Evolutionary conservation across 148 eudicot genomes (phyloP), one percentile per base, ranked within the genome.

Genomic region (Spergularia bocconei): DNA sequence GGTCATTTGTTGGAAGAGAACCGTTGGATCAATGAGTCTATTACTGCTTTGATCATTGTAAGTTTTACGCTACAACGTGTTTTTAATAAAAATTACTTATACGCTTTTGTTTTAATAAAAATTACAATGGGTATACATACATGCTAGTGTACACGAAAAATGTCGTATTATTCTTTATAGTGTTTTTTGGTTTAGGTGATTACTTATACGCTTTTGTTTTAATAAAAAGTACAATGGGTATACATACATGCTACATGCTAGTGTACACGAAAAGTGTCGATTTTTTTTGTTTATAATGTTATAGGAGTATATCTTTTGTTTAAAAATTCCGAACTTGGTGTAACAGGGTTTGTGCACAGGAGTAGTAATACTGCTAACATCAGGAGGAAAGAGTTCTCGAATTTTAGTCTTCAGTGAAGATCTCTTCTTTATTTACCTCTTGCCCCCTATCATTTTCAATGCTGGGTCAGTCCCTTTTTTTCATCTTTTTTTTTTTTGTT

Each of bases 361-460:
- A 60, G 77, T 76, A 75, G 82, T 86, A 53, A 86, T 90, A 71
- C 81, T 86, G 84, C 69, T 88, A 52, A 72, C 78, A 25, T 88
- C 84, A 69, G 83, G 91, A 14, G 89, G 91, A 63, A 88, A 83
- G 82, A 86, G 84, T 70, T 86, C 88, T 3, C 94, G 81, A 75
- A 58, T 90, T 52, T 75, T 90, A 20, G 87, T 86, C 52, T 89
- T 89, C 76, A 85, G 88, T 81, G 90, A 89, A 85, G 93, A 89
- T 75, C 87, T 89, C 52, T 88, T 90, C 87, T 90, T 90, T 66
- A 87, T 90, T 69, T 90, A 90, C 82, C 91, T 90, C 67, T 91
- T 90, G 82, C 94, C 91, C 2, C 94, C 91, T 2, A 90, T 90
- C 63, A 90, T 90, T 74, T 90, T 90, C 62, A 90, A 90, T 85